phyloP scores from a whole-genome alignment of 129 eudicot species.

The Lactuca saligna region DNA sequence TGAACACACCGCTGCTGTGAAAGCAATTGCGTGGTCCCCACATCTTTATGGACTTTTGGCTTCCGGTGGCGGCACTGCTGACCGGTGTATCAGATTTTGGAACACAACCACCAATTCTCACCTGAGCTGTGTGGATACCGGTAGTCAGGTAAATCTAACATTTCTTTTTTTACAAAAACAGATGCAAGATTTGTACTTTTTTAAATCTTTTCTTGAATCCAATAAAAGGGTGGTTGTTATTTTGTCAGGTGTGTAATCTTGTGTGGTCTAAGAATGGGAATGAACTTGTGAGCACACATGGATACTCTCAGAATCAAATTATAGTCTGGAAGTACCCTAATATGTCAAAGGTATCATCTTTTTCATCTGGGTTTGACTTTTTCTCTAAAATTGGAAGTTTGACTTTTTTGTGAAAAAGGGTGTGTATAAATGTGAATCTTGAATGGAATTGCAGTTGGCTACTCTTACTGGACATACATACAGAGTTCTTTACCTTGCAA shows the following conservation, averaged over 20 bases:
- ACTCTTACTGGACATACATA: constrained; percentile 78
- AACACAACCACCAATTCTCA: constrained; percentile 75
- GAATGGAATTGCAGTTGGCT: constrained; percentile 56
- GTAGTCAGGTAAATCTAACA: constrained; percentile 66
- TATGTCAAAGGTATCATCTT: constrained; percentile 73
- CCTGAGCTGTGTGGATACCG: constrained; percentile 77
- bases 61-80: constrained; percentile 90
- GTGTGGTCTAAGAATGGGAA: constrained; percentile 85
- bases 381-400: not conserved
- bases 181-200: not conserved
- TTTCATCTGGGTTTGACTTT: constrained; percentile 4
- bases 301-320: constrained; percentile 85
- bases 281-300: constrained; percentile 94
- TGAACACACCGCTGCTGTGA: constrained; percentile 84
- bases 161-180: not conserved
- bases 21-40: constrained; percentile 96
- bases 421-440: constrained; percentile 5
- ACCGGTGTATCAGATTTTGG: constrained; percentile 89
- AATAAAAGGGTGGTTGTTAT: not conserved
- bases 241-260: constrained; percentile 75
- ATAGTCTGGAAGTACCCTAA: constrained; percentile 87
- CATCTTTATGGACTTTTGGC: constrained; percentile 81
- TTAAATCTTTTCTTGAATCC: not conserved
- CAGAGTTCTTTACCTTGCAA: constrained; percentile 81
- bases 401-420: not conserved